These are phyloP conservation scores for Astrocystis sublimbata DNA, from an alignment of 495 filamentous ascomycete genomes.

Conservation along the genomic window DNA sequence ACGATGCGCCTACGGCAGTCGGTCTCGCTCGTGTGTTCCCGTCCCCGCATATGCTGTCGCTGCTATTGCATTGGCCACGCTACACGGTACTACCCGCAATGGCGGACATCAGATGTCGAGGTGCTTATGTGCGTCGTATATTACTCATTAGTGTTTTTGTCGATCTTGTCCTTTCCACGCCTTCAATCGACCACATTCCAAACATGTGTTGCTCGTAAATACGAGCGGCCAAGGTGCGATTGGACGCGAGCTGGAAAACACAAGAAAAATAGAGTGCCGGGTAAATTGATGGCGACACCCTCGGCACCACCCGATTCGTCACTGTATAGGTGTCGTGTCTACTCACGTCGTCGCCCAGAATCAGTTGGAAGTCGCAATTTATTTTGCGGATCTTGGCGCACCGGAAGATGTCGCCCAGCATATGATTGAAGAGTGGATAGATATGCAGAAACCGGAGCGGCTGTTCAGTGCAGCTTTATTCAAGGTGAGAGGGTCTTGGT, in stretches of 20 bases:
- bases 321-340: background rate
- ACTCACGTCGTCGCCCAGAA: background rate
- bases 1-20: background rate
- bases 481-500: background rate
- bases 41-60: background rate
- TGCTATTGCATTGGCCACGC: background rate
- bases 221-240: background rate
- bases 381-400: conserved; percentile 16
- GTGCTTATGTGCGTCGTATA: conserved; percentile 1
- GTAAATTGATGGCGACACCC: background rate
- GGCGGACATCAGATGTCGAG: background rate
- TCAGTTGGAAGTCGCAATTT: conserved; percentile 13
- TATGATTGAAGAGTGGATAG: background rate
- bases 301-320: conserved; percentile 2
- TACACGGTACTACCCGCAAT: background rate
- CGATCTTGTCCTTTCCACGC: background rate
- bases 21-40: background rate
- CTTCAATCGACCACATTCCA: background rate
- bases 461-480: background rate
- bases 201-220: background rate
- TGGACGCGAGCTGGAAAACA: background rate
- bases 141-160: too few relatives aligned
- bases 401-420: conserved; percentile 2
- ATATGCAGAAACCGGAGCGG: background rate
- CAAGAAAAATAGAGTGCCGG: background rate